Conservation (phyloP, 768 basidiomycete genomes). For the Pleurotus salmoneostramineus region DNA sequence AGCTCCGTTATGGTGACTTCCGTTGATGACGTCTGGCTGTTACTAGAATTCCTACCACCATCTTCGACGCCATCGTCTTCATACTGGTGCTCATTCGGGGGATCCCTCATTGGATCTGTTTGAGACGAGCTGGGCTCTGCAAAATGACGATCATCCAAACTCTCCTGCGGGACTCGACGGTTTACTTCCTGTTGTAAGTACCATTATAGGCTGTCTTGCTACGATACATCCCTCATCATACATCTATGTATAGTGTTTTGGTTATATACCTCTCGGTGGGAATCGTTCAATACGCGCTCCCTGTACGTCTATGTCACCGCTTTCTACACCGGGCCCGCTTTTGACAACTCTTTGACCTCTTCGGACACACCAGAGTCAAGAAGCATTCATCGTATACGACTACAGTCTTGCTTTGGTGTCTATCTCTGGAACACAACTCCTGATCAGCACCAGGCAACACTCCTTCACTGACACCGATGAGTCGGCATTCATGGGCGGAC, state of each 20-base stretch:
- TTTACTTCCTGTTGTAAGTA: not conserved
- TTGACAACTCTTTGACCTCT: not conserved
- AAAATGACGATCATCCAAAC: not conserved
- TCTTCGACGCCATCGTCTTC: not conserved
- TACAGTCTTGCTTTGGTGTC: not conserved
- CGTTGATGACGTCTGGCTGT: not conserved
- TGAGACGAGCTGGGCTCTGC: not conserved
- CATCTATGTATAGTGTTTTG: not conserved
- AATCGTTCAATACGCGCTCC: not conserved
- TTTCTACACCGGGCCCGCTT: not conserved
- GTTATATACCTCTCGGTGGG: not conserved
- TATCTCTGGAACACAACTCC: not conserved
- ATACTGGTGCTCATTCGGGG: not conserved
- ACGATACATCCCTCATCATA: not conserved
- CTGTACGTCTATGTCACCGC: not conserved
- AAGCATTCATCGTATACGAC: not conserved
- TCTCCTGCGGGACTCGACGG: not conserved
- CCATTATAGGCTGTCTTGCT: not conserved
- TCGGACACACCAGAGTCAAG: not conserved
- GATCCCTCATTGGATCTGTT: not conserved
- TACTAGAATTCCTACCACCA: not conserved
- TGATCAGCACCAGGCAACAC: not conserved
- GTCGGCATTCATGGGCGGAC: too few species aligned
- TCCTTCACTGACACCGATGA: too few species aligned
- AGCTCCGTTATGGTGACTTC: not conserved